These are phyloP conservation scores for Candida vaughaniae DNA, from an alignment of 805 yeast species.

Conservation along the genomic window DNA sequence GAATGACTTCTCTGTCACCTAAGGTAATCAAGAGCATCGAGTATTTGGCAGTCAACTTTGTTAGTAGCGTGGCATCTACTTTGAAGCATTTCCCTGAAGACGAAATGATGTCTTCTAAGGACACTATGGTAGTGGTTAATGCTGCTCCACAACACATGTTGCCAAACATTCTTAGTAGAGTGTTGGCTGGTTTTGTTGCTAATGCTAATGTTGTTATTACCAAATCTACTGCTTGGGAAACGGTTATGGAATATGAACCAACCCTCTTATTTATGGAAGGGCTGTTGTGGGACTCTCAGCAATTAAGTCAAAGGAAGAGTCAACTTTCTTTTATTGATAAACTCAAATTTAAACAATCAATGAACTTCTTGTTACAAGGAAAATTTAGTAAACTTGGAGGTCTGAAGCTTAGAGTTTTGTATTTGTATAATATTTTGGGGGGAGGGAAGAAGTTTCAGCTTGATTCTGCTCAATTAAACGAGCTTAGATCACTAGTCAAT, in stretches of 20 bases:
- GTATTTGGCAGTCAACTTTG: slow-evolving; percentile 52
- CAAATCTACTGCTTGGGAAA: slow-evolving; percentile 10
- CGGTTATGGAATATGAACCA: slow-evolving; percentile 19
- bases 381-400: slow-evolving; percentile 33
- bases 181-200: slow-evolving; percentile 39
- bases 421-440: slow-evolving; percentile 29
- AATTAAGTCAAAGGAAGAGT: not conserved
- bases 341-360: slow-evolving; percentile 33
- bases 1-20: slow-evolving; percentile 16
- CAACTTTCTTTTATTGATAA: slow-evolving; percentile 13
- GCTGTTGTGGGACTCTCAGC: not conserved
- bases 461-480: slow-evolving; percentile 30
- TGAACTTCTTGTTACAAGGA: slow-evolving; percentile 48
- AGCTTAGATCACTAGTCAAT: slow-evolving; percentile 45
- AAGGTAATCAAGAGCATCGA: slow-evolving; percentile 16
- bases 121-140: slow-evolving; percentile 21
- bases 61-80: slow-evolving; percentile 53
- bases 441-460: slow-evolving; percentile 10
- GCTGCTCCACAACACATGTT: slow-evolving; percentile 21
- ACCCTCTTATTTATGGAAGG: slow-evolving; percentile 26
- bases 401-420: slow-evolving; percentile 35
- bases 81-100: slow-evolving; percentile 43
- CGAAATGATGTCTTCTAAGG: slow-evolving; percentile 15
- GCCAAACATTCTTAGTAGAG: slow-evolving; percentile 32
- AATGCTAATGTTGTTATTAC: slow-evolving; percentile 24